Base-by-base conservation (phyloP, 495 filamentous ascomycete species). In the Tuber melanosporum region DNA sequence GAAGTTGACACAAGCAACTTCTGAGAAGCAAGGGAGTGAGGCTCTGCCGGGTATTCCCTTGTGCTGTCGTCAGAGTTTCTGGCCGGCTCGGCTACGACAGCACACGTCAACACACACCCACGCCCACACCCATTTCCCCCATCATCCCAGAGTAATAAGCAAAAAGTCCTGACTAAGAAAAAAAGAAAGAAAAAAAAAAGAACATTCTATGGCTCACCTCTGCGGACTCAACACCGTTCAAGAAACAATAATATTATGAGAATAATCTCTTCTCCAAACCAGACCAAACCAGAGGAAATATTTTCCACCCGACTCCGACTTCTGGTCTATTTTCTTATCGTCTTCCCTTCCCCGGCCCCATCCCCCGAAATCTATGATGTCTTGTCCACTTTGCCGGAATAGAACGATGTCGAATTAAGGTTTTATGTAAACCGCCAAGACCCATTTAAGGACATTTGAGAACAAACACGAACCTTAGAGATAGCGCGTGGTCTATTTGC, bases 391-490 rank as follows among this genome's bases (percentile, higher is more conserved):
- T 73, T 45, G 46, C 72, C 71, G 45, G 36, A 77, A 79, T 75
- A 76, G 73, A 80, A 79, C 78, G 77, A 80, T 80, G 78, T 80
- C 78, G 77, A 80, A 79, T 80, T 80, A 80, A 80, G 78, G 78
- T 80, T 80, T 80, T 72, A 69, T 79, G 72, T 32, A 66, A 66
- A 74, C 66, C 71, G 77, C 78, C 78, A 80, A 80, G 78, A 69
- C 75, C 77, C 77, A 80, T 79, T 73, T 73, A 32, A 66, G 57
- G 57, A 66, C 57, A 66, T 66, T 32, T 32, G 26, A 66, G 57
- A 66, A 32, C 57, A 66, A 66, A 66, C 57, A 66, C 22, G 57
- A 66, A 66, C 57, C n/a, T 17, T 4, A 32, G n/a, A 66, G 57
- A 66, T 66, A 66, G 57, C 57, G 57, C n/a, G 26, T 57, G 57